These are phyloP conservation scores for Lactarius trivialis DNA, from an alignment of 768 basidiomycete genomes.

Conservation along the genomic window DNA sequence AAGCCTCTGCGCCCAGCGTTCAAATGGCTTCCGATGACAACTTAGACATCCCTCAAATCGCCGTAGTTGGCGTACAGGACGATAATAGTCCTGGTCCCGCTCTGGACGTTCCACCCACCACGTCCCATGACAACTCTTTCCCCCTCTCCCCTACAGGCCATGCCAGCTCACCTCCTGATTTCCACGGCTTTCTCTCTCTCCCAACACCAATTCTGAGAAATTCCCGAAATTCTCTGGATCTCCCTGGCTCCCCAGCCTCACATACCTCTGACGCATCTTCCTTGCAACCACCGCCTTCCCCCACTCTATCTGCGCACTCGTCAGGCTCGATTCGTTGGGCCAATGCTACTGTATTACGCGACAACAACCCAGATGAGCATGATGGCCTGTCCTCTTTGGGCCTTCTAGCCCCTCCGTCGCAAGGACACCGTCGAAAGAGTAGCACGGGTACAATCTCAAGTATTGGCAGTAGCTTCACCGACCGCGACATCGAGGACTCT, in stretches of 20 bases:
- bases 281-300: slow-evolving; percentile 56
- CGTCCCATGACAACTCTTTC: not conserved
- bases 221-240: slow-evolving; percentile 30
- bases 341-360: slow-evolving; percentile 52
- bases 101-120: not conserved
- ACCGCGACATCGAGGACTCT: slow-evolving; percentile 25
- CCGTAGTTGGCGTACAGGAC: slow-evolving; percentile 20
- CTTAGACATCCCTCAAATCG: slow-evolving; percentile 21
- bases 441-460: slow-evolving; percentile 53
- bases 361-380: slow-evolving; percentile 58
- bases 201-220: slow-evolving; percentile 18
- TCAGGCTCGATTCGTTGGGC: slow-evolving; percentile 55
- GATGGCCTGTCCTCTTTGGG: slow-evolving; percentile 47
- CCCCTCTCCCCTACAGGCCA: not conserved
- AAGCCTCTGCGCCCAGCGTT: no score
- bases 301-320: slow-evolving; percentile 53
- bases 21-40: slow-evolving; percentile 14
- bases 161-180: slow-evolving; percentile 8
- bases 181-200: slow-evolving; percentile 11
- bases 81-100: not conserved
- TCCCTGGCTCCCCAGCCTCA: slow-evolving; percentile 27
- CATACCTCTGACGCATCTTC: slow-evolving; percentile 35
- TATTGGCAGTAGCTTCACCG: slow-evolving; percentile 42
- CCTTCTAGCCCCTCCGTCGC: slow-evolving; percentile 38
- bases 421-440: slow-evolving; percentile 44